Evolutionary conservation across 75 land plant species (phyloP), one percentile per base, ranked within the genome.

Genomic region (Sequoia sempervirens): DNA sequence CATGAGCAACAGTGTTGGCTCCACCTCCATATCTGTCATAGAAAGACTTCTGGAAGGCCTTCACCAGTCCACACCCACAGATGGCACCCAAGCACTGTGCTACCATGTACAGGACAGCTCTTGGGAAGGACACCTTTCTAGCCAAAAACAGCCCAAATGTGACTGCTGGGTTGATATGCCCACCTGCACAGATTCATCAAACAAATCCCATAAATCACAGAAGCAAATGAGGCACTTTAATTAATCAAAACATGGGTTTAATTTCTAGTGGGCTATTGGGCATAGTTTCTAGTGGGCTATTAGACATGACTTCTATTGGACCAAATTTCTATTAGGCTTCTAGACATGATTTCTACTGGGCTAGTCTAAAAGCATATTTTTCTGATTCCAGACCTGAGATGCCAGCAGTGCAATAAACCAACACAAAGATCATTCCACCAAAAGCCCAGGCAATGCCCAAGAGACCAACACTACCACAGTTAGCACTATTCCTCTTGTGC

Each of bases 361-460:
- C 0, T 47, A 8, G 0, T 46, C 47, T 46, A 46, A 5, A 46
- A 46, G 47, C 7, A 6, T 46, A 0, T 7, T 2, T n/a, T 66
- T 66, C 30, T n/a, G 28, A 26, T 78, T 23, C 26, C 28, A 40
- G 26, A 87, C 90, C 90, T 83, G 90, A 88, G 74, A 88, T 84
- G 7, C 90, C 90, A 56, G 89, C 89, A 81, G 89, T 88, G 82
- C 90, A 87, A 83, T 87, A 88, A 46, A 90, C 89, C 32, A 91
- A 81, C 26, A 90, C 81, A 47, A 90, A 89, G 70, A 86, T 85
- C 88, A 80, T 90, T 70, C 90, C 91, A 0, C 91, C 92, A 73
- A 90, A 93, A 53, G 95, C 84, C 95, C 95, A 93, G 17, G 95
- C 92, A n/a, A 93, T 88, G 80, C 95, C 95, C 40, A 90, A 87